Conservation (phyloP, 1,139 yeast genomes). For the Sugiyamaella paludigena region DNA sequence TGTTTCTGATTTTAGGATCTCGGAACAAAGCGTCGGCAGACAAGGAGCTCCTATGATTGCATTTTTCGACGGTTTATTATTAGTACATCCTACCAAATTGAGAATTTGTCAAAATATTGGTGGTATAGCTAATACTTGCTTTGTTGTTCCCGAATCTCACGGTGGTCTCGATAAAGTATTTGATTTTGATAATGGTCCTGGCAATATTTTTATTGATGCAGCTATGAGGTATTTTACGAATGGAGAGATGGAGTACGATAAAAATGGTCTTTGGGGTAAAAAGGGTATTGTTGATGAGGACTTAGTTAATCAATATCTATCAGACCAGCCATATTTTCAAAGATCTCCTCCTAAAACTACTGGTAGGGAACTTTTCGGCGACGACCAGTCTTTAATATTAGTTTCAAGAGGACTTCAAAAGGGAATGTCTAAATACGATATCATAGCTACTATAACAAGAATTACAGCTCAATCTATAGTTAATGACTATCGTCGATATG, state of each 20-base stretch:
- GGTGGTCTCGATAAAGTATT: constrained; percentile 24
- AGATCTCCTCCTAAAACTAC: constrained; percentile 24
- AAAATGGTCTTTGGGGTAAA: constrained; percentile 24
- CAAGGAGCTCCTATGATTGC: constrained; percentile 28
- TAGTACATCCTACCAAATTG: constrained; percentile 23
- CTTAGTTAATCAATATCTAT: constrained; percentile 20
- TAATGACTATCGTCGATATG: constrained; percentile 20
- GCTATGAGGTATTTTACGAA: constrained; percentile 24
- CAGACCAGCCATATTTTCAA: constrained; percentile 19
- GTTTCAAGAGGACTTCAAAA: constrained; percentile 16
- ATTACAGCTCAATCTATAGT: constrained; percentile 25
- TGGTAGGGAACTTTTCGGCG: constrained; percentile 25
- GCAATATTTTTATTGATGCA: constrained; percentile 25
- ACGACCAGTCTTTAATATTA: constrained; percentile 17
- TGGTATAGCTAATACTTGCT: constrained; percentile 25
- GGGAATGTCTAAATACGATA: constrained; percentile 22
- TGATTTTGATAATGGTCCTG: constrained; percentile 25
- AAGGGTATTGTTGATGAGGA: constrained; percentile 20
- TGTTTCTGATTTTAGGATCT: constrained; percentile 23
- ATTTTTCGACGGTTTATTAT: constrained; percentile 23
- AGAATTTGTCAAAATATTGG: constrained; percentile 25
- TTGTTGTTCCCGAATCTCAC: constrained; percentile 18
- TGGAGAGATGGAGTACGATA: constrained; percentile 21
- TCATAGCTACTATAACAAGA: constrained; percentile 24
- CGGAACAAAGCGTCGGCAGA: constrained; percentile 26